Evolutionary conservation across 225 moss, liverwort and hornwort species (phyloP).

Genomic region (Asterella californica): DNA sequence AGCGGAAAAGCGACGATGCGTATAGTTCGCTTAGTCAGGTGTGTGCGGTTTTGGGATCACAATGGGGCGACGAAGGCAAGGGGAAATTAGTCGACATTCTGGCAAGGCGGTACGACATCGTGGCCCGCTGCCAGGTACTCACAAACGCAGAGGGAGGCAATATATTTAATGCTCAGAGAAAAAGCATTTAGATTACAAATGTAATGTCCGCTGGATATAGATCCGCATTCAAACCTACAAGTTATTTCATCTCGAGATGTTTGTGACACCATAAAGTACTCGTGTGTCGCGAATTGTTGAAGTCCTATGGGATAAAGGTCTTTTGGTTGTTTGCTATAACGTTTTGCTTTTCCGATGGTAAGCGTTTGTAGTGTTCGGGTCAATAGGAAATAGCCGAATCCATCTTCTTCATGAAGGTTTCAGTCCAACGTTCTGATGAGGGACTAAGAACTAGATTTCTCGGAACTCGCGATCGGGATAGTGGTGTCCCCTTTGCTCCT

Average conservation of each 20-base stretch:
- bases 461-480: neutral
- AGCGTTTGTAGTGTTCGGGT: too few relatives aligned
- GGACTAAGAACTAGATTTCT: neutral
- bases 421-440: neutral
- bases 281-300: too few relatives aligned
- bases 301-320: too few relatives aligned
- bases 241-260: too few relatives aligned
- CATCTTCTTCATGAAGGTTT: neutral
- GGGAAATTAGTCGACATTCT: constrained; percentile 96
- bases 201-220: neutral
- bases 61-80: constrained; percentile 99
- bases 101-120: constrained; percentile 81
- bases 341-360: too few relatives aligned
- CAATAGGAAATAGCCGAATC: neutral
- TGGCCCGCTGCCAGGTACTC: constrained; percentile 89
- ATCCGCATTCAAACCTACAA: neutral
- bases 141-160: neutral
- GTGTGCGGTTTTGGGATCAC: constrained; percentile 89
- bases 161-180: too few relatives aligned
- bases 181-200: too few relatives aligned
- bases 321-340: too few relatives aligned
- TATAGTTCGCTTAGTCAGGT: constrained; percentile 80
- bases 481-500: neutral
- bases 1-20: constrained; percentile 35
- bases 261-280: too few relatives aligned